Conservation (phyloP, 106 monocot genomes). For the Dendrobium nobile region DNA sequence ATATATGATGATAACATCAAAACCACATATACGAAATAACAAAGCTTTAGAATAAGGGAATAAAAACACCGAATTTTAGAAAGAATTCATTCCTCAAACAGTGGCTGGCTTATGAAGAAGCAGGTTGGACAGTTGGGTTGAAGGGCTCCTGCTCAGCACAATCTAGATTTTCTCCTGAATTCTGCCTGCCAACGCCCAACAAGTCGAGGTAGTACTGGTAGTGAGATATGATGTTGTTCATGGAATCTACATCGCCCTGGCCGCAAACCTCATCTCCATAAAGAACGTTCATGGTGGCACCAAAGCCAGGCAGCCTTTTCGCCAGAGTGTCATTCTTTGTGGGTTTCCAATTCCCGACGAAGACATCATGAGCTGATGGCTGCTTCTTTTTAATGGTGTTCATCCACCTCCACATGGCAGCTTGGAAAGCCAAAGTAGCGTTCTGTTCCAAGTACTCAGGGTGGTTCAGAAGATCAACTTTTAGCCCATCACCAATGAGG, state of each 20-base stretch:
- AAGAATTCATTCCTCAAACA: too few relatives aligned
- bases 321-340: slow-evolving; percentile 83
- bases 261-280: slow-evolving; percentile 69
- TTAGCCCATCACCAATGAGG: slow-evolving; percentile 16
- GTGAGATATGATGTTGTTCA: slow-evolving; percentile 89
- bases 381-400: slow-evolving; percentile 68
- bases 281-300: slow-evolving; percentile 83
- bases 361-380: slow-evolving; percentile 81
- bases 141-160: slow-evolving; percentile 74
- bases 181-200: slow-evolving; percentile 76
- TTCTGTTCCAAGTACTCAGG: slow-evolving; percentile 81
- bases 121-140: slow-evolving; percentile 52
- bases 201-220: slow-evolving; percentile 92
- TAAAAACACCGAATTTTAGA: background rate
- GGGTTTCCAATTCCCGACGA: slow-evolving; percentile 85
- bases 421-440: slow-evolving; percentile 84
- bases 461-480: slow-evolving; percentile 17
- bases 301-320: slow-evolving; percentile 86
- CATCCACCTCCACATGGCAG: slow-evolving; percentile 92
- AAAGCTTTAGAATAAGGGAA: background rate
- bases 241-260: slow-evolving; percentile 62
- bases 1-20: background rate
- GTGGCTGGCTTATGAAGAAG: slow-evolving; percentile 27
- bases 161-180: slow-evolving; percentile 77
- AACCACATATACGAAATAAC: background rate